Percentiles rank a stretch among this genome's conserved stretches.
Conservation (phyloP, 495 filamentous ascomycete genomes). For the Tricharina praecox region DNA sequence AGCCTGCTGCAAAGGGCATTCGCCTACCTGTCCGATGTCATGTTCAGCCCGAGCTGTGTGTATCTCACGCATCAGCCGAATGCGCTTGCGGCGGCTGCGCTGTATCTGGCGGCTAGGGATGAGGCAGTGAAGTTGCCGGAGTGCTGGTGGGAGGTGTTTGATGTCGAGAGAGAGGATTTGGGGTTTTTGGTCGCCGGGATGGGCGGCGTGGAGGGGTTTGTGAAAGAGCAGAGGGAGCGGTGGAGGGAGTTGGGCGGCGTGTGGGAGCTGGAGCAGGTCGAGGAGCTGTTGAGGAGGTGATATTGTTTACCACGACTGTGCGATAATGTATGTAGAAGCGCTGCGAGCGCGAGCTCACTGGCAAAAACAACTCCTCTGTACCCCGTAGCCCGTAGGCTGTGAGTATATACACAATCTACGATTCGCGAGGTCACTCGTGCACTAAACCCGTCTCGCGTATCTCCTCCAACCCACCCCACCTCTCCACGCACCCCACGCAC, state of each 20-base stretch:
- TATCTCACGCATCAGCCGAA: conserved; percentile 86
- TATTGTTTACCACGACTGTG: no score
- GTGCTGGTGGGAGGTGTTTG: conserved; percentile 97
- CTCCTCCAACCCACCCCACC: background rate
- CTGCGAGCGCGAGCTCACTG: no score
- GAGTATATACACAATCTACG: no score
- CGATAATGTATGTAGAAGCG: no score
- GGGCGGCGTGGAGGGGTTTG: conserved; percentile 61
- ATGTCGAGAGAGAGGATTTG: conserved; percentile 88
- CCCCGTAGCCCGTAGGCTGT: no score
- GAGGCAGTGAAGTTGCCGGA: conserved; percentile 52
- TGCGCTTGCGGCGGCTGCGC: conserved; percentile 66
- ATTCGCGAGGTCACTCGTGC: no score
- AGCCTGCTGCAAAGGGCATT: conserved; percentile 45
- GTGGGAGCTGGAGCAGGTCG: conserved; percentile 7
- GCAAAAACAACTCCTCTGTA: no score
- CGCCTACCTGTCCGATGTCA: conserved; percentile 61
- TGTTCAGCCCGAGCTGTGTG: conserved; percentile 73
- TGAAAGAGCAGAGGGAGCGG: conserved; percentile 33
- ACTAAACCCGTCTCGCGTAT: no score
- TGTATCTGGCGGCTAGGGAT: conserved; percentile 78
- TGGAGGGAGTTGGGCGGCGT: conserved; percentile 29
- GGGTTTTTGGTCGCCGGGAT: conserved; percentile 84
- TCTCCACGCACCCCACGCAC: background rate
- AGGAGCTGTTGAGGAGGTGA: conserved; percentile 9